Conservation (phyloP, 345 rosid genomes). For the Anastatica hierochuntica region DNA sequence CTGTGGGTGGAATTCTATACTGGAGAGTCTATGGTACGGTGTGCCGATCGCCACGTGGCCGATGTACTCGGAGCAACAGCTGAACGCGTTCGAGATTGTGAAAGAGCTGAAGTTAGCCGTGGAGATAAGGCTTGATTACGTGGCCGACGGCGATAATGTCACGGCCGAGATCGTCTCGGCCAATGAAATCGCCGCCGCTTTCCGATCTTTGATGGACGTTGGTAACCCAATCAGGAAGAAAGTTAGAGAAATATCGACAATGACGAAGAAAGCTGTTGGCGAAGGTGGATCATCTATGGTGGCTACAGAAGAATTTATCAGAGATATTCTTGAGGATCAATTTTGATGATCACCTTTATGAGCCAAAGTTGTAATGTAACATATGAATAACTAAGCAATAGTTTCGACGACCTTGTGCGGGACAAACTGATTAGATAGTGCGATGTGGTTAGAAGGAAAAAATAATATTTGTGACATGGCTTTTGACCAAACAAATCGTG, state of each 20-base stretch:
- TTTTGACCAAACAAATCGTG: no score
- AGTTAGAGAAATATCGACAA: slow-evolving; percentile 25
- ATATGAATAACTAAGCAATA: no score
- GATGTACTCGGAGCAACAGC: slow-evolving; percentile 38
- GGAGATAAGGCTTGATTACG: slow-evolving; percentile 39
- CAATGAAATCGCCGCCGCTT: slow-evolving; percentile 31
- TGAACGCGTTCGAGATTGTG: slow-evolving; percentile 40
- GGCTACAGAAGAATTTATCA: slow-evolving; percentile 19
- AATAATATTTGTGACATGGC: no score
- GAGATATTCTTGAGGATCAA: slow-evolving; percentile 16
- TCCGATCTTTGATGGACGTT: slow-evolving; percentile 33
- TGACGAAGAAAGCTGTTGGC: slow-evolving; percentile 22
- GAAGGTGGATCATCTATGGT: slow-evolving; percentile 45
- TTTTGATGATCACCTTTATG: neutral
- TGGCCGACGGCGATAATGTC: slow-evolving; percentile 19
- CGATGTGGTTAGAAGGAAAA: no score
- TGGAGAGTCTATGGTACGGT: slow-evolving; percentile 40
- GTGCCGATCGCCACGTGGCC: slow-evolving; percentile 50
- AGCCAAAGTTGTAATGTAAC: neutral
- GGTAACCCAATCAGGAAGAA: slow-evolving; percentile 13
- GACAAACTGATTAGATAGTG: no score
- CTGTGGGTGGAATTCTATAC: slow-evolving; percentile 49
- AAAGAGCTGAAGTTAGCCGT: slow-evolving; percentile 33
- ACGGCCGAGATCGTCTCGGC: neutral
- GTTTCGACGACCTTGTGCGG: no score